Evolutionary conservation across 129 eudicot genomes (phyloP), one percentile per base, ranked within the genome.

Genomic region (Rutidosis leptorrhynchoides): DNA sequence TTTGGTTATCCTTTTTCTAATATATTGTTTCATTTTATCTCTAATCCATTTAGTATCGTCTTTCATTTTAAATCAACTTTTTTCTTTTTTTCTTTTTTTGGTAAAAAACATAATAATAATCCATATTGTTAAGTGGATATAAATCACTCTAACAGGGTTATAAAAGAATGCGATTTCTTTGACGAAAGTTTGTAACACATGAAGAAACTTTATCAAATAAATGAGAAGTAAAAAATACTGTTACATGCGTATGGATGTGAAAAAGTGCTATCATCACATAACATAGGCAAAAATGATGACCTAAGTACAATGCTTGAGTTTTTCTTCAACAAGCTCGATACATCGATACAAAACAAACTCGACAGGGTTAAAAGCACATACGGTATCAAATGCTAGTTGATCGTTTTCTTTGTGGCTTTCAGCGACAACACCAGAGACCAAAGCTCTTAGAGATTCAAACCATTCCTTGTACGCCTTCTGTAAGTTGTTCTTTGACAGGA

Each of bases 251-350:
- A 58, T 26, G 22, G 63, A 27, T 58, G 63, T 5, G 12, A n/a
- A 58, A 37, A 58, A 55, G 61, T 12, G 23, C 17, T 56, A 26
- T 58, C 63, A 60, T 20, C 14, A 29, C 2, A 30, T 17, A 59
- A 30, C 24, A 30, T 29, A 33, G 65, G 42, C 45, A 60, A 42
- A 60, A 60, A 32, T 14, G 60, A 27, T 21, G 27, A 21, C 25
- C 70, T 72, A 82, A 17, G 49, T n/a, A 49, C 20, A 24, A 69
- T 45, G 78, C 64, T 80, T 82, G 63, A 93, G 83, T 32, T 81
- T 78, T 69, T 84, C 95, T 79, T 94, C 97, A 16, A 86, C 86
- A 6, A 94, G 99, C 70, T 94, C 99, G 67, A 94, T 83, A 77
- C 99, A 94, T 28, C 93, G 86, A 40, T 82, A 76, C 56, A 94